Conservation (phyloP, 2,329 filamentous ascomycete species). For the Trichoderma sp. region DNA sequence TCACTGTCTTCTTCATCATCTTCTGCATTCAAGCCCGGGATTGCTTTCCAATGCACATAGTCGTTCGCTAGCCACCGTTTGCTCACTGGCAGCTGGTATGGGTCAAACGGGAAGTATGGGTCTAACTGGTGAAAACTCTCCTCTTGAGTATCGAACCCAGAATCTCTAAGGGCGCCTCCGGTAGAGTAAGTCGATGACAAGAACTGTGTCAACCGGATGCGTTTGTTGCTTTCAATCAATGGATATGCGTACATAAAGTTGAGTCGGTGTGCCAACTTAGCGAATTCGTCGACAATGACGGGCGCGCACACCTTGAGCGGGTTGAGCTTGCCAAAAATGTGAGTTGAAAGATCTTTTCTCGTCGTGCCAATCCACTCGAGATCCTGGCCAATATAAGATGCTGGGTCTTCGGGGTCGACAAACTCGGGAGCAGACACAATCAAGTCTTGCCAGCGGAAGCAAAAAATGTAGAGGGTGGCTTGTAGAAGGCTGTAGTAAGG, state of each 20-base stretch:
- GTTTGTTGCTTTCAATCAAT: constrained; percentile 88
- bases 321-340: constrained; percentile 86
- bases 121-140: constrained; percentile 84
- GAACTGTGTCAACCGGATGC: constrained; percentile 73
- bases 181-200: constrained; percentile 55
- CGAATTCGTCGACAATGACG: constrained; percentile 86
- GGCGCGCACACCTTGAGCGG: constrained; percentile 93
- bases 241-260: constrained; percentile 87
- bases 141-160: constrained; percentile 51
- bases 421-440: constrained; percentile 60
- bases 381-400: constrained; percentile 64
- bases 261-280: constrained; percentile 80
- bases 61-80: constrained; percentile 83
- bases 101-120: constrained; percentile 96
- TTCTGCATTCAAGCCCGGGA: constrained; percentile 65
- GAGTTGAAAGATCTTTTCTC: constrained; percentile 69
- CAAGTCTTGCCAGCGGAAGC: constrained; percentile 95
- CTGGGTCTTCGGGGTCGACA: constrained; percentile 60
- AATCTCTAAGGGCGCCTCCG: constrained; percentile 53
- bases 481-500: constrained; percentile 88
- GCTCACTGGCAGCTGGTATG: constrained; percentile 85
- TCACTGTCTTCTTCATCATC: constrained; percentile 54
- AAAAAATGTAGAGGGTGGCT: constrained; percentile 90
- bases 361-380: constrained; percentile 74
- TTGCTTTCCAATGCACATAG: constrained; percentile 76